A percentile compares a stretch with the other conserved stretches of the same genome.
phyloP scores from a whole-genome alignment of 1,284 basidiomycete genomes.

The Ceratobasidium sp. region DNA sequence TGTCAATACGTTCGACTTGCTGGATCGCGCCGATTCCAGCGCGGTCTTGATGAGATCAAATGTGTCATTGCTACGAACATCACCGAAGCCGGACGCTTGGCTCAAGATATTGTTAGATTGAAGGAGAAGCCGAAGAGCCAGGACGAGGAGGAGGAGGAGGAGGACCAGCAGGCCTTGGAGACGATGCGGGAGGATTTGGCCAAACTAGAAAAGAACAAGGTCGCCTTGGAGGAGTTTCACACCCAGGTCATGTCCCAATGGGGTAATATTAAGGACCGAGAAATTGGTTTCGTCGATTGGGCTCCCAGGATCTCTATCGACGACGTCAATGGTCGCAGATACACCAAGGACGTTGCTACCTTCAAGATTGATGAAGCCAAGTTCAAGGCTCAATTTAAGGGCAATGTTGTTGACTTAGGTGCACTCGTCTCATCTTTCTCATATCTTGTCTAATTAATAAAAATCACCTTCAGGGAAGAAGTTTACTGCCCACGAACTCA shows the following conservation, averaged over 20 bases:
- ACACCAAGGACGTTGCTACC: conserved; percentile 21
- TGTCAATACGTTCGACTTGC: conserved; percentile 13
- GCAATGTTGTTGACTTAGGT: conserved; percentile 37
- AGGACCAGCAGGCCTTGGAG: conserved; percentile 1
- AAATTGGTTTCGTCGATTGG: conserved; percentile 11
- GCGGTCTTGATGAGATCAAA: background rate
- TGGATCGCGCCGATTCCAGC: conserved; percentile 34
- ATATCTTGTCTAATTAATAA: conserved; percentile 43
- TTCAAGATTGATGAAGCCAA: conserved; percentile 43
- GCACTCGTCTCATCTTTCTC: conserved; percentile 34
- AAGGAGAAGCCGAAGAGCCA: conserved; percentile 16
- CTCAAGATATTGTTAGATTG: conserved; percentile 11
- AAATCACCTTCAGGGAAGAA: conserved; percentile 42
- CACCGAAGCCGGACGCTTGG: conserved; percentile 3
- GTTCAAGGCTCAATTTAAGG: conserved; percentile 45
- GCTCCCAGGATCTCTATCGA: conserved; percentile 19
- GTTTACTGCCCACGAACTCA: background rate
- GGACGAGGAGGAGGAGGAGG: conserved; percentile 24
- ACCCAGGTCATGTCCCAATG: background rate
- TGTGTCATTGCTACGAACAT: conserved; percentile 4
- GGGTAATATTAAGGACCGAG: conserved; percentile 9
- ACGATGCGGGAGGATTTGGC: background rate
- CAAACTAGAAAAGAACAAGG: background rate
- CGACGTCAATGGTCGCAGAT: conserved; percentile 11
- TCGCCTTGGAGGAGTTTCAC: background rate